Evolutionary conservation across 1,284 basidiomycete species (phyloP).

Genomic region (Taiwanofungus camphoratus): DNA sequence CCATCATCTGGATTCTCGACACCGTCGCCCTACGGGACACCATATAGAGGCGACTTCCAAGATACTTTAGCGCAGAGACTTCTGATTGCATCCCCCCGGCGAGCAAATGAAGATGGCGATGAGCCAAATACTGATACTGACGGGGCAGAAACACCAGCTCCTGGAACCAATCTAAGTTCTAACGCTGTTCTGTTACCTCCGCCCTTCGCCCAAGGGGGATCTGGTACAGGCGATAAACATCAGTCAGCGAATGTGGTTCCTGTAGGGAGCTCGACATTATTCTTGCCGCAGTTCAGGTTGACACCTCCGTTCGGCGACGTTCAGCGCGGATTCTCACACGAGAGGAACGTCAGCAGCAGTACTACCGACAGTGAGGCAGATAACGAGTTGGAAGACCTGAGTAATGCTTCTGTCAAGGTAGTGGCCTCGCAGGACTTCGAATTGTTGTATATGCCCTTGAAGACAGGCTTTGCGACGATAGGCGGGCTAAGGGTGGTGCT

Average conservation of each 20-base stretch:
- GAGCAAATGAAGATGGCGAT: slow-evolving; percentile 14
- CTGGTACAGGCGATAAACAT: slow-evolving; percentile 15
- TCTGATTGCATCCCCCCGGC: slow-evolving; percentile 35
- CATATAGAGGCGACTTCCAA: slow-evolving; percentile 36
- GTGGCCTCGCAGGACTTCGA: slow-evolving; percentile 46
- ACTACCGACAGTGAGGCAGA: slow-evolving; percentile 19
- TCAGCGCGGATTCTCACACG: slow-evolving; percentile 12
- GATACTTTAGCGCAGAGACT: slow-evolving; percentile 44
- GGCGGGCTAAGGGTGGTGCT: slow-evolving; percentile 63
- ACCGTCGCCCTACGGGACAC: slow-evolving; percentile 37
- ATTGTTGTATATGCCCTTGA: slow-evolving; percentile 49
- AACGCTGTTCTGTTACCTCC: slow-evolving; percentile 32
- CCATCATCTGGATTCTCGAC: slow-evolving; percentile 45
- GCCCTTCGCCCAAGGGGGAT: slow-evolving; percentile 38
- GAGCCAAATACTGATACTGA: slow-evolving; percentile 24
- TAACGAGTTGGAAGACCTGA: slow-evolving; percentile 31
- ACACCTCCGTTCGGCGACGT: slow-evolving; percentile 5
- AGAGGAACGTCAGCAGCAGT: slow-evolving; percentile 15
- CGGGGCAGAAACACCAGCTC: slow-evolving; percentile 21
- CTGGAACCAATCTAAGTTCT: slow-evolving; percentile 3
- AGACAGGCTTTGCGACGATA: slow-evolving; percentile 49
- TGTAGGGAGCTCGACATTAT: slow-evolving; percentile 48
- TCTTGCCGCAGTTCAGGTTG: slow-evolving; percentile 32
- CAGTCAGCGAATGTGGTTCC: slow-evolving; percentile 33
- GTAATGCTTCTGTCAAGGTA: slow-evolving; percentile 15